Base-by-base conservation (phyloP, 2,329 filamentous ascomycete genomes). In the Ceratocystis smalleyi region DNA sequence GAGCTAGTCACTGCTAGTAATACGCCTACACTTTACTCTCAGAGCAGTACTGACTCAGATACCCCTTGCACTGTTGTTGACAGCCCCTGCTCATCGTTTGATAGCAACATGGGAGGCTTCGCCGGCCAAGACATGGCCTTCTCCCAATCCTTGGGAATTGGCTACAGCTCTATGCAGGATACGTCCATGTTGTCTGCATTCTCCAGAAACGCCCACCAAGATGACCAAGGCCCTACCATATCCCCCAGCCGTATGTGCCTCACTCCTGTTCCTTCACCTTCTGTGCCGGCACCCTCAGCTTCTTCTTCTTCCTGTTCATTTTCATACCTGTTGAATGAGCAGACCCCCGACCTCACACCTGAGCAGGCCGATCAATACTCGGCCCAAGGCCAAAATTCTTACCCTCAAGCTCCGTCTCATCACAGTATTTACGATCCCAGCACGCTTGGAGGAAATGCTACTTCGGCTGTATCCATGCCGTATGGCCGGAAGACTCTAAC, bases 31-130 rank as follows among this genome's bases (percentile, higher is more conserved):
- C 30, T 57, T 30, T 57, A 57, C n/a, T 57, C 54, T 8, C 30
- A 57, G 30, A 24, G 54, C 17, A 57, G 54, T n/a, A 57, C 51
- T 7, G 49, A 24, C 19, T 49, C 49, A 3, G 51, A 22, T 17
- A 59, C 62, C 19, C 51, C 62, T 19, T 63, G 55, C 24, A 54
- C 43, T 22, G 43, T 51, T 30, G 32, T 59, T 19, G 45, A 43
- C 43, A 64, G 57, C 35, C 57, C 63, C 6, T n/a, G 43, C 19
- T 64, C 63, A 12, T 64, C 57, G 27, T 55, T 54, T 24, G 63
- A 64, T 45, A 47, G 63, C 35, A 54, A 43, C 7, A 55, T 64
- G 63, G 63, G 51, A 17, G 27, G n/a, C 30, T 22, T 61, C 10
- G 12, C 57, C 15, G 19, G 43, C n/a, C 63, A 43, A 8, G 30